phyloP scores from a whole-genome alignment of 441 rosid genomes.

The Jatropha podagrica region DNA sequence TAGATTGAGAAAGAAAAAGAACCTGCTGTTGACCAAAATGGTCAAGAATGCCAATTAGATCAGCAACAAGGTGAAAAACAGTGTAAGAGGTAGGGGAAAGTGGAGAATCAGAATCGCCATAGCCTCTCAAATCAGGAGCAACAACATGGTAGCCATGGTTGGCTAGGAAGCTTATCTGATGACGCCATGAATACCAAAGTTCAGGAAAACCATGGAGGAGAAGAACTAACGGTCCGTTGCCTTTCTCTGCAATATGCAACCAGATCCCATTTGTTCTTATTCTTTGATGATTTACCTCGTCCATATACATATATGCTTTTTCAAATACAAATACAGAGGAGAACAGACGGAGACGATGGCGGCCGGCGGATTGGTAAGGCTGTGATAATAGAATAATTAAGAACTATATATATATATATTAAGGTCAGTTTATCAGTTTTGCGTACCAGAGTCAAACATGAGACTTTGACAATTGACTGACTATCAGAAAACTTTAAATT shows the following conservation, averaged over 20 bases:
- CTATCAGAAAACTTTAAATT: neutral
- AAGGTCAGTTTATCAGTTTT: neutral
- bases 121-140: slow-evolving; percentile 76
- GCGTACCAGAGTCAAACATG: neutral
- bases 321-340: neutral
- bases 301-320: slow-evolving; percentile 15
- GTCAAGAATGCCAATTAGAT: slow-evolving; percentile 64
- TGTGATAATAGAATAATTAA: neutral
- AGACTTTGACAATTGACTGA: neutral
- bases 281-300: slow-evolving; percentile 39
- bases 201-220: slow-evolving; percentile 79
- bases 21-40: slow-evolving; percentile 62
- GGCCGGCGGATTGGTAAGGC: no score
- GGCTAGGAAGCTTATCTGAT: slow-evolving; percentile 57
- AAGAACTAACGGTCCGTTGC: slow-evolving; percentile 53
- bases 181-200: slow-evolving; percentile 74
- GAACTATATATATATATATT: neutral
- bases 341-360: neutral
- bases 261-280: slow-evolving; percentile 58
- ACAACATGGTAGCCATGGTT: slow-evolving; percentile 57
- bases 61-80: slow-evolving; percentile 50
- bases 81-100: slow-evolving; percentile 43
- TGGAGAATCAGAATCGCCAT: slow-evolving; percentile 58
- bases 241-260: slow-evolving; percentile 59
- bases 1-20: neutral